Percentiles rank a stretch among this genome's conserved stretches.
Evolutionary conservation across 192 early-diverging fungal species (phyloP).

Genomic region (Coemansia sp.): DNA sequence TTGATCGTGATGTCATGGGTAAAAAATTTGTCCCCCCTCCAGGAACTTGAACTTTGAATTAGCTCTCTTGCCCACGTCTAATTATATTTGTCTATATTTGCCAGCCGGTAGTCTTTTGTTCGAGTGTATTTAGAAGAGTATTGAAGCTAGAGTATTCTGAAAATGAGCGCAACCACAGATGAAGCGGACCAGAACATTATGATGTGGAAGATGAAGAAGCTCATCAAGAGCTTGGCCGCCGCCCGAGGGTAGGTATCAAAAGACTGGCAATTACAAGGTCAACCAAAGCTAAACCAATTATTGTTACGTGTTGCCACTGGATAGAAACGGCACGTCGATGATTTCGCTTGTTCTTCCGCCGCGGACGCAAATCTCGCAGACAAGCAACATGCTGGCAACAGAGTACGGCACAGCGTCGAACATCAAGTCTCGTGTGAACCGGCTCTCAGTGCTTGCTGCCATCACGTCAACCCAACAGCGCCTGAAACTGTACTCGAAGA

Average conservation of each 20-base stretch:
- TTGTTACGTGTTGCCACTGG: too few relatives aligned
- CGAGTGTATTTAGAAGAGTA: background rate
- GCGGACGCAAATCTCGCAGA: slow-evolving; percentile 87
- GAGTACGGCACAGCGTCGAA: slow-evolving; percentile 99
- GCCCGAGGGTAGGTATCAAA: slow-evolving; percentile 77
- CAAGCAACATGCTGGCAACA: slow-evolving; percentile 91
- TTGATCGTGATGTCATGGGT: slow-evolving; percentile 4
- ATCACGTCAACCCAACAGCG: slow-evolving; percentile 97
- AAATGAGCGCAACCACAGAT: slow-evolving; percentile 23
- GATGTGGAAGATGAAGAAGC: slow-evolving; percentile 98
- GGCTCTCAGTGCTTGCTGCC: slow-evolving; percentile 92
- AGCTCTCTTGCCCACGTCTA: background rate
- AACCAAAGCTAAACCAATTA: background rate
- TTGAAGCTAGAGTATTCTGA: background rate
- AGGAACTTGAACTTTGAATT: background rate
- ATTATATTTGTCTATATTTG: background rate
- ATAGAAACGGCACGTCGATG: slow-evolving; percentile 97
- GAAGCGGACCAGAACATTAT: slow-evolving; percentile 84
- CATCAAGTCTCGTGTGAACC: slow-evolving; percentile 99
- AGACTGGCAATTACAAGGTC: background rate
- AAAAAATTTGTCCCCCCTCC: background rate
- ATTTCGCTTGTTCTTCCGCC: slow-evolving; percentile 97
- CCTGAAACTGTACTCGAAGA: slow-evolving; percentile 90
- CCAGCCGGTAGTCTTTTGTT: too few relatives aligned
- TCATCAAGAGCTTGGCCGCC: slow-evolving; percentile 93